A percentile compares a stretch with the other conserved stretches of the same genome.
phyloP scores from a whole-genome alignment of 2,329 filamentous ascomycete genomes.

The Arthrobotrys iridis region DNA sequence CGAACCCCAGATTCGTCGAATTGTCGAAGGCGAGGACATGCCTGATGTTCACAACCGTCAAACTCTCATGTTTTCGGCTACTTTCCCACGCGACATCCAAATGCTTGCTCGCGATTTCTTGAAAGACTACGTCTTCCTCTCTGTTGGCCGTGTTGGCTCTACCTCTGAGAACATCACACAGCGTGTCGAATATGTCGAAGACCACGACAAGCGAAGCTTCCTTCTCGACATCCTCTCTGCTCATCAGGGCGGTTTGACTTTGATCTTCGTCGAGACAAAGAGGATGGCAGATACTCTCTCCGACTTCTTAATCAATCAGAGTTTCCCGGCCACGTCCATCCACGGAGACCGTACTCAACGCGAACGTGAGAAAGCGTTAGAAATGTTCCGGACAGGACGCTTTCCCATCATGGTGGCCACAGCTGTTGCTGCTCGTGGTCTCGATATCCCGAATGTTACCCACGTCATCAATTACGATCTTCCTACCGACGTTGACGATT shows the following conservation, averaged over 20 bases:
- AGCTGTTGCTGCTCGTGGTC: conserved; percentile 87
- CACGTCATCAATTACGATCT: conserved; percentile 99
- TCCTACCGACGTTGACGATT: conserved; percentile 98
- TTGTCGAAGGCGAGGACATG: conserved; percentile 99
- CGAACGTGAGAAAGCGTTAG: conserved; percentile 95
- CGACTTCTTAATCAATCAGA: conserved; percentile 98
- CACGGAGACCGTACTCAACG: conserved; percentile 98
- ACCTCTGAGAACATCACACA: conserved; percentile 99
- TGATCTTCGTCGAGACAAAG: conserved; percentile 99
- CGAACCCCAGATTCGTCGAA: conserved; percentile 98
- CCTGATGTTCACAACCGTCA: conserved; percentile 82
- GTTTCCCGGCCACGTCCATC: conserved; percentile 97
- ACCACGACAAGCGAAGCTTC: conserved; percentile 96
- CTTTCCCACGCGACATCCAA: conserved; percentile 98
- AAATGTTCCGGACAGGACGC: conserved; percentile 95
- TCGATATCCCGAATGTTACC: conserved; percentile 95
- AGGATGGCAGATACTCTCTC: conserved; percentile 98
- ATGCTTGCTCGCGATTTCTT: conserved; percentile 98
- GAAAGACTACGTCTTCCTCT: conserved; percentile 99
- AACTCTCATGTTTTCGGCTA: conserved; percentile 99
- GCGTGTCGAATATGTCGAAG: conserved; percentile 97
- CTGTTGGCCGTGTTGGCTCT: conserved; percentile 96
- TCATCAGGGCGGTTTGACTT: conserved; percentile 84
- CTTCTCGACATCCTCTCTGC: conserved; percentile 97
- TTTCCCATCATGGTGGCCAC: conserved; percentile 98